A percentile compares a stretch with the other conserved stretches of the same genome.
phyloP scores from a whole-genome alignment of 1,284 basidiomycete species.

The Porogramme epimiltina region DNA sequence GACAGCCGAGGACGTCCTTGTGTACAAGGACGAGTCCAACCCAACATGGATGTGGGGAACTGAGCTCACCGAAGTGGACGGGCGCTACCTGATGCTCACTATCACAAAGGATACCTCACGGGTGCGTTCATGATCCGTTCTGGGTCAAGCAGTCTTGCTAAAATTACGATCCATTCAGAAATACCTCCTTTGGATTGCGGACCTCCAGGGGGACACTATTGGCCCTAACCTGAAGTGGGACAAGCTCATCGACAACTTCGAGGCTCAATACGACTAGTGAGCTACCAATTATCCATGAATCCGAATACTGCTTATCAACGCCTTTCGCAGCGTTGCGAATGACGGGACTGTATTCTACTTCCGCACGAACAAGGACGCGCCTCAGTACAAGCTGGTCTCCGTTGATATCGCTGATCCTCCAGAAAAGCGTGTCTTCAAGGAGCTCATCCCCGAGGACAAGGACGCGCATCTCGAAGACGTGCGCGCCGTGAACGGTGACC shows the following conservation, averaged over 20 bases:
- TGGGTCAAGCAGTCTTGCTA: not conserved
- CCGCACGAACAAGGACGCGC: slow-evolving; percentile 67
- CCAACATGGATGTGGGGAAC: slow-evolving; percentile 70
- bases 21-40: slow-evolving; percentile 63
- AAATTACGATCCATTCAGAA: slow-evolving; percentile 43
- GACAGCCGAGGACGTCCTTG: slow-evolving; percentile 69
- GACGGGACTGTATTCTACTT: slow-evolving; percentile 69
- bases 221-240: slow-evolving; percentile 69
- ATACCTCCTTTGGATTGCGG: slow-evolving; percentile 75
- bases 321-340: slow-evolving; percentile 59
- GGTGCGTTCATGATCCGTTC: slow-evolving; percentile 37
- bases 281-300: slow-evolving; percentile 24
- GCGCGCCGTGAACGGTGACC: slow-evolving; percentile 55
- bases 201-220: slow-evolving; percentile 60
- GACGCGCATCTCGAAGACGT: slow-evolving; percentile 62
- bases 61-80: slow-evolving; percentile 60
- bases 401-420: slow-evolving; percentile 59
- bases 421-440: slow-evolving; percentile 46
- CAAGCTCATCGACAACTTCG: slow-evolving; percentile 67
- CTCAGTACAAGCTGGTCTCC: slow-evolving; percentile 67
- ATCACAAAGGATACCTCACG: slow-evolving; percentile 65
- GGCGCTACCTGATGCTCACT: slow-evolving; percentile 62
- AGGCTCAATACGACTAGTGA: slow-evolving; percentile 64
- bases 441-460: slow-evolving; percentile 75
- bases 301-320: not conserved